Conservation (phyloP, 495 filamentous ascomycete genomes). For the Lepraria neglecta region DNA sequence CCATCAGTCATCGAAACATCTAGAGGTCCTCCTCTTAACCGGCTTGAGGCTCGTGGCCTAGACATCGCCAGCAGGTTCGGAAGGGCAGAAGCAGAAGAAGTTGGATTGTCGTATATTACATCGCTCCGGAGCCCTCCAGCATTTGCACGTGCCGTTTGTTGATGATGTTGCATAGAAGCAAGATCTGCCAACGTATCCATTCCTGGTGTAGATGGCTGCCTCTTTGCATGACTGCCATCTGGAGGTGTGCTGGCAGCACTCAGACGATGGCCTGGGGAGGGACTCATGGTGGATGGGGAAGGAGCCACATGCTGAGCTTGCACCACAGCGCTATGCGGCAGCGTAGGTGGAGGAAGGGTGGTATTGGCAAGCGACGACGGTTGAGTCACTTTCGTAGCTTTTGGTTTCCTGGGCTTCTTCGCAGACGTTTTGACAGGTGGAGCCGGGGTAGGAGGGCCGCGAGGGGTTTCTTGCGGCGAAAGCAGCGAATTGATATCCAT, state of each 20-base stretch:
- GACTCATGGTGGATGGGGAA: conserved; percentile 25
- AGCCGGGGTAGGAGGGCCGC: conserved; percentile 33
- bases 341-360: conserved; percentile 17
- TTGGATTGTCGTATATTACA: conserved; percentile 44
- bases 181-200: conserved; percentile 64
- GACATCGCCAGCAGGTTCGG: conserved; percentile 45
- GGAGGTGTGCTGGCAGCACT: conserved; percentile 32
- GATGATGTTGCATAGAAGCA: conserved; percentile 60
- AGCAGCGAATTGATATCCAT: conserved; percentile 73
- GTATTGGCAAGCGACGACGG: conserved; percentile 18
- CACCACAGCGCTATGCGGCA: conserved; percentile 23
- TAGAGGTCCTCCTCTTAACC: conserved; percentile 42
- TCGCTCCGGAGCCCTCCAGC: conserved; percentile 42
- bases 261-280: conserved; percentile 22
- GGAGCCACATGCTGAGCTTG: conserved; percentile 25
- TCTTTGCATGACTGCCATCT: conserved; percentile 31
- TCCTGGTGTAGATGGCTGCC: conserved; percentile 51
- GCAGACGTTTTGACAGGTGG: conserved; percentile 28
- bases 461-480: conserved; percentile 59
- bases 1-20: conserved; percentile 54
- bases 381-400: conserved; percentile 18
- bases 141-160: conserved; percentile 45
- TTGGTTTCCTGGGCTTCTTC: conserved; percentile 23
- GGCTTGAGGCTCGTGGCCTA: conserved; percentile 44
- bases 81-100: conserved; percentile 44